A percentile compares a stretch with the other conserved stretches of the same genome.
These are phyloP conservation scores for Chaetothyriales sp. DNA, from an alignment of 2,329 filamentous ascomycete genomes.

Conservation along the genomic window DNA sequence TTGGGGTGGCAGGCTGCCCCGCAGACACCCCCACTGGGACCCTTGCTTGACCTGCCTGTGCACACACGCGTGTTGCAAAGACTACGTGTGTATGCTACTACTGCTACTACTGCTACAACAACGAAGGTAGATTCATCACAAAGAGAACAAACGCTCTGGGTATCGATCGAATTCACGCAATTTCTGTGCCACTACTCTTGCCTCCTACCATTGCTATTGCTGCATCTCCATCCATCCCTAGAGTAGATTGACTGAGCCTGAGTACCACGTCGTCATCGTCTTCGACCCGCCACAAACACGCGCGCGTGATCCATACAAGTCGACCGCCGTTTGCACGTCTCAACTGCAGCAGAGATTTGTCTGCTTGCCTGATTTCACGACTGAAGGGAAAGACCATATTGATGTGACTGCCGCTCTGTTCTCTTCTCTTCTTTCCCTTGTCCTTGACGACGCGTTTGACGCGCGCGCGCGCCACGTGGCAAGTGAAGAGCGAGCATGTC, in stretches of 20 bases:
- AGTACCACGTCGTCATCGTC: neutral
- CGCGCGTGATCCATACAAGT: neutral
- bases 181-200: no score
- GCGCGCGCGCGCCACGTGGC: neutral
- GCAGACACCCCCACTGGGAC: neutral
- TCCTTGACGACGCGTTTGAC: constrained; percentile 1
- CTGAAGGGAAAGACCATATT: constrained; percentile 1
- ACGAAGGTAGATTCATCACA: no score
- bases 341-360: neutral
- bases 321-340: neutral
- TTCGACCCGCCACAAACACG: neutral
- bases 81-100: no score
- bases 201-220: neutral
- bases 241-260: neutral
- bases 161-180: no score
- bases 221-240: neutral
- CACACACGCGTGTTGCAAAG: no score
- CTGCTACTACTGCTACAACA: no score
- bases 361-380: neutral
- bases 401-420: neutral
- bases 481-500: constrained; percentile 2
- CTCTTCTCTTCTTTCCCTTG: constrained; percentile 1
- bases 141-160: no score
- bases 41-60: no score
- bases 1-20: neutral